Evolutionary conservation across 306 rosid genomes (phyloP).

Genomic region (Echinosophora koreensis): DNA sequence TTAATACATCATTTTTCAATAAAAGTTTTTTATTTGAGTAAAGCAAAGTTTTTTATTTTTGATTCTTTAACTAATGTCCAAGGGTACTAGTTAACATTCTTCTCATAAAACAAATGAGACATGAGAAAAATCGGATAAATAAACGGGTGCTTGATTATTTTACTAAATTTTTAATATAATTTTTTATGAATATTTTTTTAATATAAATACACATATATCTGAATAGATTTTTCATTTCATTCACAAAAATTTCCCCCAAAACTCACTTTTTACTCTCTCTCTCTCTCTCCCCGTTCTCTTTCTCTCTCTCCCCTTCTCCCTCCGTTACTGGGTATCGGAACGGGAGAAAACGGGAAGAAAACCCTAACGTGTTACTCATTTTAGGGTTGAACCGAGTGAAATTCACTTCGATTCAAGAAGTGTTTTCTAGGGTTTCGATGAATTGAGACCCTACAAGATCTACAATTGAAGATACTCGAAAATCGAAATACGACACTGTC

Average conservation of each 20-base stretch:
- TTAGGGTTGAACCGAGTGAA: slow-evolving; percentile 12
- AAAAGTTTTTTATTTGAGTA: too few relatives aligned
- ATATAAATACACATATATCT: background rate
- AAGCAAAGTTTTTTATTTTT: too few relatives aligned
- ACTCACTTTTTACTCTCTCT: slow-evolving; percentile 17
- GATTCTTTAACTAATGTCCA: too few relatives aligned
- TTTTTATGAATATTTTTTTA: too few relatives aligned
- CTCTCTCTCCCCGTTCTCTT: background rate
- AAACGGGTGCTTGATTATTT: too few relatives aligned
- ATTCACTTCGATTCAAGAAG: slow-evolving; percentile 42
- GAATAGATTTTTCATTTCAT: background rate
- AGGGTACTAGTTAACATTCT: too few relatives aligned
- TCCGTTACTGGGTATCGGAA: slow-evolving; percentile 4
- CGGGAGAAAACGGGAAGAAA: slow-evolving; percentile 14
- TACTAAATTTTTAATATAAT: too few relatives aligned
- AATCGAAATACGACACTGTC: slow-evolving; percentile 5
- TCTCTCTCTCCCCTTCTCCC: background rate
- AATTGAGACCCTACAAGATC: slow-evolving; percentile 58
- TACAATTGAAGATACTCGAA: slow-evolving; percentile 19
- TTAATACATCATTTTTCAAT: too few relatives aligned
- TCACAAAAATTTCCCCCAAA: slow-evolving; percentile 21
- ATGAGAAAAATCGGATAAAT: too few relatives aligned
- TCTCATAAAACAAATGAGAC: too few relatives aligned
- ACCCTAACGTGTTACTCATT: slow-evolving; percentile 57
- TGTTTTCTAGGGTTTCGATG: slow-evolving; percentile 47